A percentile compares a stretch with the other conserved stretches of the same genome.
These are phyloP conservation scores for Cyberlindnera misumaiensis DNA, from an alignment of 805 yeast genomes.

Conservation along the genomic window DNA sequence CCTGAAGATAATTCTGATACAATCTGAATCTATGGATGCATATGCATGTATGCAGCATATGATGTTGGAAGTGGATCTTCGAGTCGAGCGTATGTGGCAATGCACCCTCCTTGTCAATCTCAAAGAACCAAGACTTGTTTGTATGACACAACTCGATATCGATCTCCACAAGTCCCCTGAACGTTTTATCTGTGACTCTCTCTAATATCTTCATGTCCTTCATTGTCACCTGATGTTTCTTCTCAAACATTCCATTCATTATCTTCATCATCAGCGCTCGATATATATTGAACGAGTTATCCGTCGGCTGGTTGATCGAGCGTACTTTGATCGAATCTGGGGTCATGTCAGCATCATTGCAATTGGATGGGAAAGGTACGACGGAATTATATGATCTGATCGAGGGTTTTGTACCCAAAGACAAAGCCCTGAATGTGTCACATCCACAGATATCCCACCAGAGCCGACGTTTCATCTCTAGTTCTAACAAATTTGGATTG, in stretches of 20 bases:
- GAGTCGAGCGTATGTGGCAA: constrained; percentile 19
- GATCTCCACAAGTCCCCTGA: constrained; percentile 23
- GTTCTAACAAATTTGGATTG: constrained; percentile 19
- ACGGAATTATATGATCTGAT: constrained; percentile 18
- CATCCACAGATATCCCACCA: constrained; percentile 28
- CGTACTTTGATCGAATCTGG: constrained; percentile 15
- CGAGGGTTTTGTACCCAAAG: constrained; percentile 20
- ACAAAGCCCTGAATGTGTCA: constrained; percentile 22
- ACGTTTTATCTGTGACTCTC: constrained; percentile 11
- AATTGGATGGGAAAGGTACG: constrained; percentile 29
- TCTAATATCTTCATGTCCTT: constrained; percentile 14
- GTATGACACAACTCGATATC: constrained; percentile 21
- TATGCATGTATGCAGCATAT: constrained; percentile 26
- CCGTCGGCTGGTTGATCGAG: constrained; percentile 20
- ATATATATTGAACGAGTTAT: constrained; percentile 23
- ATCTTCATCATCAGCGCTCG: constrained; percentile 23
- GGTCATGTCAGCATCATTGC: constrained; percentile 25
- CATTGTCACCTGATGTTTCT: constrained; percentile 16
- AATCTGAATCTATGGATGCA: constrained; percentile 27
- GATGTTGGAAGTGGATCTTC: constrained; percentile 25
- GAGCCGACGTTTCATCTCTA: constrained; percentile 27
- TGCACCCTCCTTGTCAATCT: constrained; percentile 19
- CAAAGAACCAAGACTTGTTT: constrained; percentile 22
- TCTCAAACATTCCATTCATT: constrained; percentile 22
- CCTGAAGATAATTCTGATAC: constrained; percentile 22